Conservation (phyloP, 2,329 filamentous ascomycete species). For the Phialophora verrucosa region DNA sequence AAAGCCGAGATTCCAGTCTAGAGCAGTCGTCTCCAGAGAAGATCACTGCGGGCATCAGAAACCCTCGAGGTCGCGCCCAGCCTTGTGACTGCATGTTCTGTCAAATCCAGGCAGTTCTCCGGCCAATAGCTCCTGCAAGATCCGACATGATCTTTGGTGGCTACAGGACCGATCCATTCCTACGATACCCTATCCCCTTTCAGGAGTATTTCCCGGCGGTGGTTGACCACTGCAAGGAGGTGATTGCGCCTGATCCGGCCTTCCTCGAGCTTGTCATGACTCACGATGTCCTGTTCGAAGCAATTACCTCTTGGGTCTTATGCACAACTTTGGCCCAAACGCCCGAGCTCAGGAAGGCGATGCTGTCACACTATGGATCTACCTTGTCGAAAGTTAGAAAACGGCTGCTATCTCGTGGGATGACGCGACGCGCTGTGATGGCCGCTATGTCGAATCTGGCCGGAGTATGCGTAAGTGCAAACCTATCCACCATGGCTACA, state of each 20-base stretch:
- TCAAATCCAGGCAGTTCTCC: not conserved
- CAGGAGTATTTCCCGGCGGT: conserved; percentile 28
- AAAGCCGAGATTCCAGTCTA: no score
- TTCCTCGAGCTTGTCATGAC: conserved; percentile 24
- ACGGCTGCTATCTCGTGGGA: conserved; percentile 6
- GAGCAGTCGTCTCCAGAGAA: not conserved
- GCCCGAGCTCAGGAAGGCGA: conserved; percentile 20
- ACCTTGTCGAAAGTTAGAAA: conserved; percentile 21
- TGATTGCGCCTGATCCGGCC: conserved; percentile 15
- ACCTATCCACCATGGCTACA: not conserved
- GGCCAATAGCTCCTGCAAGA: not conserved
- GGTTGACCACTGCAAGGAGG: conserved; percentile 25
- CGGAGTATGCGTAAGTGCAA: conserved; percentile 24
- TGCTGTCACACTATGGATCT: conserved; percentile 28
- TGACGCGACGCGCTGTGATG: conserved; percentile 21
- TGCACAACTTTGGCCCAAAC: conserved; percentile 20
- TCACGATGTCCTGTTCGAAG: conserved; percentile 30
- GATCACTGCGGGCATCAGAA: not conserved
- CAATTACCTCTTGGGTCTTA: conserved; percentile 24
- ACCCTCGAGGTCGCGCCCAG: not conserved
- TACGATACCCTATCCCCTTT: conserved; percentile 21
- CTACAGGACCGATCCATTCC: conserved; percentile 24
- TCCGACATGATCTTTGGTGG: conserved; percentile 28
- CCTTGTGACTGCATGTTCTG: conserved; percentile 8
- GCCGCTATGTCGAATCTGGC: conserved; percentile 26